Percentiles rank a stretch among this genome's conserved stretches.
These are phyloP conservation scores for Luffa acutangula DNA, from an alignment of 306 rosid species.

Conservation along the genomic window DNA sequence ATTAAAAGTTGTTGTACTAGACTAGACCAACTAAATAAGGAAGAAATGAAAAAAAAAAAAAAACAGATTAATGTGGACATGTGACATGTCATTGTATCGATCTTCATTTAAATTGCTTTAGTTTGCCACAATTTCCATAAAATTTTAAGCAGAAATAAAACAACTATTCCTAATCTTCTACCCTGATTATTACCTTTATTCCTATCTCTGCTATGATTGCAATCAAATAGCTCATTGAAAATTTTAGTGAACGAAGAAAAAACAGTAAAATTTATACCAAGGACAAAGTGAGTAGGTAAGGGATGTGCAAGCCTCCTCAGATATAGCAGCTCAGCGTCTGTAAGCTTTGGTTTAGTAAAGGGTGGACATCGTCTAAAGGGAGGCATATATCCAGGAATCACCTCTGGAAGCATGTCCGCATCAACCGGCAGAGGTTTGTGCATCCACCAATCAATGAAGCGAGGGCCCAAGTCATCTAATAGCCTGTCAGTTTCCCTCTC, in stretches of 20 bases:
- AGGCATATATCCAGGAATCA: constrained; percentile 55
- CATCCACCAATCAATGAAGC: constrained; percentile 91
- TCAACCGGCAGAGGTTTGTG: constrained; percentile 85
- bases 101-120: neutral
- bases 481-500: constrained; percentile 79
- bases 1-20: neutral
- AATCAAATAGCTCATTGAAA: neutral
- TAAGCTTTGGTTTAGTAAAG: constrained; percentile 31
- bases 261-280: constrained; percentile 40
- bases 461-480: constrained; percentile 80
- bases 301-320: constrained; percentile 60
- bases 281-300: constrained; percentile 85
- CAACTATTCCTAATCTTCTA: neutral
- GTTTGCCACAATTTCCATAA: neutral
- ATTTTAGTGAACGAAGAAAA: neutral
- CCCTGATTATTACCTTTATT: neutral
- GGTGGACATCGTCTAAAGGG: constrained; percentile 68
- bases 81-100: neutral
- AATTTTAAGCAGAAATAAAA: neutral
- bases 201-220: neutral
- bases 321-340: constrained; percentile 48
- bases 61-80: neutral
- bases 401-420: constrained; percentile 77
- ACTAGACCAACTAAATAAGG: neutral
- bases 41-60: neutral